Evolutionary conservation across 768 basidiomycete genomes (phyloP), one percentile per base, ranked within the genome.

Genomic region (Collybia sp.): DNA sequence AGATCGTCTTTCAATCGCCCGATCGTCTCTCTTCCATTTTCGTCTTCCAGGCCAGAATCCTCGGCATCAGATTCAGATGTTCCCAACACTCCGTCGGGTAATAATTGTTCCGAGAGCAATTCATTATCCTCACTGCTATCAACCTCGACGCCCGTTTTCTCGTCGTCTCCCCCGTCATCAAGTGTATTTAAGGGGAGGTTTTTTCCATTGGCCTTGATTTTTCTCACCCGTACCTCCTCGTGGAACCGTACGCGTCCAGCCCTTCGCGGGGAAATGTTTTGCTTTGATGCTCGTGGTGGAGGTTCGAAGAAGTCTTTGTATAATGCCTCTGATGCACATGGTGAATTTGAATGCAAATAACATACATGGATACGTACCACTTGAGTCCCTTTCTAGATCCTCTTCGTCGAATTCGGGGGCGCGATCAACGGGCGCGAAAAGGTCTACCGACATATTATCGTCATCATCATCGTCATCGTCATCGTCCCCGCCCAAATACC

Each of bases 261-360:
- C 35, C 19, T 55, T 6, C 46, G 46, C 44, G 56, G 40, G 11
- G 55, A 34, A 1, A 55, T 46, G 40, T 60, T 53, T 35, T 38
- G 42, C 42, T 32, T 45, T 46, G 32, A 38, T n/a, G 15, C 58
- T 43, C 44, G 40, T 19, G 51, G 53, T 11, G 85, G 86, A 6
- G 82, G 75, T 35, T 79, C 85, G 58, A 93, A 94, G 67, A 93
- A 94, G 58, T 92, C 90, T 32, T 65, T 64, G 61, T 92, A 94
- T 63, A 71, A 80, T 5, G 72, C 60, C 51, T 82, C 87, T 89
- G 50, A 47, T n/a, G 35, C 16, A 53, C 25, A 8, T 25, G 8
- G 25, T 25, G 8, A 25, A 25, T 8, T 25, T 25, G 8, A 25
- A 25, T 25, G 8, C 25, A 25, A 25, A 25, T 25, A 25, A 25